Percentiles rank a stretch among this genome's conserved stretches.
These are phyloP conservation scores for Pholiota conissans DNA, from an alignment of 768 basidiomycete species.

Conservation along the genomic window DNA sequence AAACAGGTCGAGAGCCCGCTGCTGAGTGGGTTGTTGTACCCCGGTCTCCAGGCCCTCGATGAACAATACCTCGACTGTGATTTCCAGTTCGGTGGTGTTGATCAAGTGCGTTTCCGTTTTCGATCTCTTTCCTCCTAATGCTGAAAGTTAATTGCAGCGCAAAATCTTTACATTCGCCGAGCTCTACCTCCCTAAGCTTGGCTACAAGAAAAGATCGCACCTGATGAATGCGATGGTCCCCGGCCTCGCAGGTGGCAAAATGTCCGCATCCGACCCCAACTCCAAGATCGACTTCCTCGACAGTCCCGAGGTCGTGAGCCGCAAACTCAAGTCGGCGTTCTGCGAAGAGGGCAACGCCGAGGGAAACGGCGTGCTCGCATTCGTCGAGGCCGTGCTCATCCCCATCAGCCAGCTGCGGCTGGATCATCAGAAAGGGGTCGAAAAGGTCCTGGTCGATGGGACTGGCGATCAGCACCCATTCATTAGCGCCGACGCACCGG, in stretches of 20 bases:
- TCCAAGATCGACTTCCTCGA: conserved; percentile 99
- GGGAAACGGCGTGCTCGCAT: conserved; percentile 88
- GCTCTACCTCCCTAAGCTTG: conserved; percentile 89
- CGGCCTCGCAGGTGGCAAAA: conserved; percentile 91
- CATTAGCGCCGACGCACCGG: conserved; percentile 66
- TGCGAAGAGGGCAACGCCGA: conserved; percentile 90
- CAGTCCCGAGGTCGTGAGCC: conserved; percentile 74
- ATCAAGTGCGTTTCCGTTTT: conserved; percentile 65
- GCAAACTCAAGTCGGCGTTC: conserved; percentile 90
- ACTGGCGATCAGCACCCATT: conserved; percentile 65
- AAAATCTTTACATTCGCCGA: conserved; percentile 99
- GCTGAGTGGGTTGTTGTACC: conserved; percentile 91
- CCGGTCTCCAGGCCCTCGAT: conserved; percentile 94
- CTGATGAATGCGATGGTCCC: conserved; percentile 99
- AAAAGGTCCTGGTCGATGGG: conserved; percentile 45
- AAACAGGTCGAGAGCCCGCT: conserved; percentile 94
- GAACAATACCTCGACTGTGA: conserved; percentile 95
- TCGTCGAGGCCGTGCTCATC: conserved; percentile 84
- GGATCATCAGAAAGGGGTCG: conserved; percentile 51
- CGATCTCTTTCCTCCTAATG: not conserved
- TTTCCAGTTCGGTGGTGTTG: conserved; percentile 97
- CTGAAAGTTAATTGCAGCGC: conserved; percentile 50
- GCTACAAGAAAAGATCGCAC: conserved; percentile 93
- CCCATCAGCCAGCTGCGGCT: conserved; percentile 78
- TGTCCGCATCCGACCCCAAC: conserved; percentile 97